Evolutionary conservation across 106 monocot species (phyloP).

Genomic region (Dioscorea dumetorum): DNA sequence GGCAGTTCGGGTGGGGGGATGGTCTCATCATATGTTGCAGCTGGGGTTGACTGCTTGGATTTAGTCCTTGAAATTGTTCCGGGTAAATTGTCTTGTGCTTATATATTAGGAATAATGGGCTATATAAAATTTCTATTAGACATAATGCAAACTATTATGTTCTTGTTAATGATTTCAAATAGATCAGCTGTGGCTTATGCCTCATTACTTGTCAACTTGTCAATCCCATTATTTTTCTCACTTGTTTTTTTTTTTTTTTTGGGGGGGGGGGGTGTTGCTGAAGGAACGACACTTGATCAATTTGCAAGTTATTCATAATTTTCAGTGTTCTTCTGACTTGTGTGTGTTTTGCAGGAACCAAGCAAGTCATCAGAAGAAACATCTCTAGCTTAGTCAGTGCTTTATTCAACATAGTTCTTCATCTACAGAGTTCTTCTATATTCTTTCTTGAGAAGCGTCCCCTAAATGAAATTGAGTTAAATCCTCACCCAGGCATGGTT

Average conservation of each 20-base stretch:
- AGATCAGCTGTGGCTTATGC: no score
- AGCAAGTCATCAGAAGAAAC: slow-evolving; percentile 35
- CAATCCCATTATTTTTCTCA: no score
- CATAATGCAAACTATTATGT: no score
- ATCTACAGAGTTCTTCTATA: slow-evolving; percentile 51
- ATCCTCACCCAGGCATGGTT: slow-evolving; percentile 67
- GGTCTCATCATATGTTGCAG: slow-evolving; percentile 60
- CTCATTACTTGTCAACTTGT: no score
- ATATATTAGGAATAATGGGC: no score
- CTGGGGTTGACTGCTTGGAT: slow-evolving; percentile 72
- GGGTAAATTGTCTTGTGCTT: slow-evolving; percentile 20
- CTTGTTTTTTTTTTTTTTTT: no score
- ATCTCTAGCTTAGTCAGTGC: slow-evolving; percentile 47
- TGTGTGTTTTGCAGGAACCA: slow-evolving; percentile 39
- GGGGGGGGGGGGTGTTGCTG: no score
- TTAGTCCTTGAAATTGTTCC: slow-evolving; percentile 61
- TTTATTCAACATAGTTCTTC: slow-evolving; percentile 75
- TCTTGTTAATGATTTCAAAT: no score
- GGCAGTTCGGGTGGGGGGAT: slow-evolving; percentile 54
- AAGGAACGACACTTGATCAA: no score
- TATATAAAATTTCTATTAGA: no score
- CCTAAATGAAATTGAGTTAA: slow-evolving; percentile 9
- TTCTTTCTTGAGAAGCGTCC: slow-evolving; percentile 36
- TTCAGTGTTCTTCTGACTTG: slow-evolving; percentile 13
- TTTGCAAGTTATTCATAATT: no score